Percentiles rank a stretch among this genome's conserved stretches.
These are phyloP conservation scores for Neurospora hispaniola DNA, from an alignment of 495 filamentous ascomycete genomes.

Conservation along the genomic window DNA sequence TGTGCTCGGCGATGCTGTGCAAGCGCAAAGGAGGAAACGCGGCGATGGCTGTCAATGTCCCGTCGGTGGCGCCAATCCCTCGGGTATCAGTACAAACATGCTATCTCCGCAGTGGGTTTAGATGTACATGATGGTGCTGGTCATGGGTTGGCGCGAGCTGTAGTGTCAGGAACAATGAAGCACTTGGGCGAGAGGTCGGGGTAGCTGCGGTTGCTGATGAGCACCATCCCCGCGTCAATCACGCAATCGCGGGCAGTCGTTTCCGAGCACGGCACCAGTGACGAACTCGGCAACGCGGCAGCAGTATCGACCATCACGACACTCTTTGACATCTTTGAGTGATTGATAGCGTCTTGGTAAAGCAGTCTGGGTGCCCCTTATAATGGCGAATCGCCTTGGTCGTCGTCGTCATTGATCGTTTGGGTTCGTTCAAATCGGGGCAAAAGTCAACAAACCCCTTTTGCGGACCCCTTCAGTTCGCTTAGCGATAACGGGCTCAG, in stretches of 20 bases:
- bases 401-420: neutral
- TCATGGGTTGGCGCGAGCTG: neutral
- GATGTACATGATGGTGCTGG: neutral
- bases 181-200: neutral
- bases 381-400: neutral
- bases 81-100: neutral
- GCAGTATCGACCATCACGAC: neutral
- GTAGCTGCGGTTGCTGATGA: neutral
- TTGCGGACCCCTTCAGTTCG: neutral
- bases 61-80: neutral
- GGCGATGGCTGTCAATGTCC: neutral
- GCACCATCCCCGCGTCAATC: conserved; percentile 15
- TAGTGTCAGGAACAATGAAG: neutral
- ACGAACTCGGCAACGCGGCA: neutral
- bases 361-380: neutral
- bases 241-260: conserved; percentile 9
- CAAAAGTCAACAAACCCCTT: neutral
- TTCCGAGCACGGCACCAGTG: neutral
- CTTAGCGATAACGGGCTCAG: neutral
- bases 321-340: neutral
- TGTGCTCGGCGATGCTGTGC: neutral
- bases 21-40: neutral
- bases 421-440: neutral
- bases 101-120: neutral
- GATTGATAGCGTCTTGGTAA: neutral